Percentiles rank a stretch among this genome's conserved stretches.
phyloP scores from a whole-genome alignment of 2,329 filamentous ascomycete genomes.

The Teratosphaeria nubilosa region DNA sequence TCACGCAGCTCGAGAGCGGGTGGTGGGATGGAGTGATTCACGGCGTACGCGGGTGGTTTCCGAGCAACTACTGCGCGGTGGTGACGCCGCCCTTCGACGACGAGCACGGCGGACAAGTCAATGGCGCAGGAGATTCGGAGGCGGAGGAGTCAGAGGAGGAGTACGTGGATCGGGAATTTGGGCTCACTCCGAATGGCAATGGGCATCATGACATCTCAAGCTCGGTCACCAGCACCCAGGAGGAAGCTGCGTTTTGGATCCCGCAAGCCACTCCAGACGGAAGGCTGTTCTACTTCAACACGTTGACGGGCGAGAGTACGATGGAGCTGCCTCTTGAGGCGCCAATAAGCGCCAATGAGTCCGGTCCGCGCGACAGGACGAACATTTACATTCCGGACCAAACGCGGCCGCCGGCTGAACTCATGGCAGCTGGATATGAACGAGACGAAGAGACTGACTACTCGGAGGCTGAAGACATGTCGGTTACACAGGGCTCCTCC shows the following conservation, averaged over 20 bases:
- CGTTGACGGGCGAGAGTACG: conserved; percentile 86
- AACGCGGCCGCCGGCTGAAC: conserved; percentile 77
- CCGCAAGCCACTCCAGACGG: conserved; percentile 92
- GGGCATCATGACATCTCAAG: conserved; percentile 47
- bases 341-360: conserved; percentile 68
- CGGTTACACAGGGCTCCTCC: conserved; percentile 58
- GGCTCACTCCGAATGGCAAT: conserved; percentile 34
- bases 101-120: conserved; percentile 48
- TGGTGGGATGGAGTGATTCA: conserved; percentile 99
- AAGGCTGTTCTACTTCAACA: conserved; percentile 95
- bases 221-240: conserved; percentile 53
- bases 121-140: conserved; percentile 33
- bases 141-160: conserved; percentile 56
- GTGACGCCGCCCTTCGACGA: conserved; percentile 68
- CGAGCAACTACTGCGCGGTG: conserved; percentile 94
- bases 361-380: conserved; percentile 76
- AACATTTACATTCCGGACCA: conserved; percentile 83
- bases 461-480: conserved; percentile 68
- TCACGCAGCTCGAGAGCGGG: conserved; percentile 93
- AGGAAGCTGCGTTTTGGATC: conserved; percentile 95
- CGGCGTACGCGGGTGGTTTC: conserved; percentile 94
- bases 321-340: conserved; percentile 93
- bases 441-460: conserved; percentile 86
- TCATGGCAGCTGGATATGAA: conserved; percentile 70
- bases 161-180: conserved; percentile 44